phyloP scores from a whole-genome alignment of 129 eudicot genomes.

The Pulicaria dysenterica region DNA sequence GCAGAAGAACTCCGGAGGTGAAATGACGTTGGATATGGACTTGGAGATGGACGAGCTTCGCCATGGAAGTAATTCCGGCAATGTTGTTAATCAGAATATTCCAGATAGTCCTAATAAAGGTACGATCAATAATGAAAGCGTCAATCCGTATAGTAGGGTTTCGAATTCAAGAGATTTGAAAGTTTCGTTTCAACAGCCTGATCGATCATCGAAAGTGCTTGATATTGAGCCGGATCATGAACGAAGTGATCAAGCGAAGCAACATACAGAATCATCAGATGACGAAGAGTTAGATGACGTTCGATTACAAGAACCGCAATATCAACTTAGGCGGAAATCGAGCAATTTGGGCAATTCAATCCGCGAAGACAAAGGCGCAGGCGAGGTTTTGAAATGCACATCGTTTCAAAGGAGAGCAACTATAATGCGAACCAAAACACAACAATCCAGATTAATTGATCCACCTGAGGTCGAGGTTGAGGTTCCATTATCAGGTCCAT shows the following conservation, averaged over 20 bases:
- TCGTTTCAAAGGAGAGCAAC: constrained; percentile 61
- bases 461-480: constrained; percentile 46
- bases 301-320: constrained; percentile 25
- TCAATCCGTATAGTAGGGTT: constrained; percentile 14
- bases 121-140: constrained; percentile 7
- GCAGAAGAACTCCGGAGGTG: constrained; percentile 52
- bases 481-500: constrained; percentile 29
- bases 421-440: constrained; percentile 47
- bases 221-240: constrained; percentile 38
- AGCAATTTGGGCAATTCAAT: constrained; percentile 9
- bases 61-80: constrained; percentile 14
- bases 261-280: constrained; percentile 24
- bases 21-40: constrained; percentile 56
- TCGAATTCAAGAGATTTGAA: constrained; percentile 31
- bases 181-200: constrained; percentile 55
- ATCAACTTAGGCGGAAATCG: constrained; percentile 32
- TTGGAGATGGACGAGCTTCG: constrained; percentile 64
- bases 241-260: background rate
- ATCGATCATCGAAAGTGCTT: constrained; percentile 21
- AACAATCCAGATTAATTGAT: constrained; percentile 62
- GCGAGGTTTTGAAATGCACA: constrained; percentile 69
- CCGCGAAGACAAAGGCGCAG: constrained; percentile 26
- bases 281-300: constrained; percentile 30
- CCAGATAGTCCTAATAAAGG: constrained; percentile 21
- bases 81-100: background rate